Evolutionary conservation across 495 filamentous ascomycete species (phyloP).

Genomic region (Tricharina praecox): DNA sequence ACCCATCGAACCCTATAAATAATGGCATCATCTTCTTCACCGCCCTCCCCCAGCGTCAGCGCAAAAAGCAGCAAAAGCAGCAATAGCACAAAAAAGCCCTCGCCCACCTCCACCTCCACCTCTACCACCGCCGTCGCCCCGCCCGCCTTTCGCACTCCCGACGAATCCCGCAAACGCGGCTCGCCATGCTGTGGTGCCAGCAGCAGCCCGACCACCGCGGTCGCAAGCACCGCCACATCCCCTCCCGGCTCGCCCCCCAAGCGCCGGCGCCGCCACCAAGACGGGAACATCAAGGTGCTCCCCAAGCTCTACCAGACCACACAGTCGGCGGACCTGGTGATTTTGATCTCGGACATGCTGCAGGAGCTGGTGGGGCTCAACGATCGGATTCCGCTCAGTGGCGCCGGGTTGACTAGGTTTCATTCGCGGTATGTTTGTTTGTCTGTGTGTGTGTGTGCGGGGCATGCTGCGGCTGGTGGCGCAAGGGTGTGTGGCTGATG

Average conservation of each 20-base stretch:
- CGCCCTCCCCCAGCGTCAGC: too few relatives aligned
- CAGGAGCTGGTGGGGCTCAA: constrained; percentile 85
- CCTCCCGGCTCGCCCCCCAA: neutral
- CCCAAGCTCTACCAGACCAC: constrained; percentile 63
- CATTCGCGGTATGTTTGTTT: constrained; percentile 80
- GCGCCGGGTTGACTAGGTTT: constrained; percentile 76
- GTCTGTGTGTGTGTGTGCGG: too few relatives aligned
- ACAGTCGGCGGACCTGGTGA: constrained; percentile 64
- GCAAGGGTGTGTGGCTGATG: too few relatives aligned
- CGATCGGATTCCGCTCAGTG: constrained; percentile 68
- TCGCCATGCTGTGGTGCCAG: too few relatives aligned
- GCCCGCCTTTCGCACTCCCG: neutral
- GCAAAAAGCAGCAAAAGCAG: too few relatives aligned
- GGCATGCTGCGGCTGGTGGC: too few relatives aligned
- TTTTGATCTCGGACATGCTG: constrained; percentile 86
- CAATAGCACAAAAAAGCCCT: too few relatives aligned
- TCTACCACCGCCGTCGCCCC: neutral
- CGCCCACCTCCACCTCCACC: neutral
- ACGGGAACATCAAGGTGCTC: constrained; percentile 30
- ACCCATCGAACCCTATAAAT: too few relatives aligned
- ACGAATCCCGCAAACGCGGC: neutral
- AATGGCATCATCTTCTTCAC: too few relatives aligned
- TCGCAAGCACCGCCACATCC: too few relatives aligned
- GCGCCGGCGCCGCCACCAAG: neutral
- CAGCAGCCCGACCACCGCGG: too few relatives aligned